Base-by-base conservation (phyloP, 768 basidiomycete species). In the Tubosaeta sp. region DNA sequence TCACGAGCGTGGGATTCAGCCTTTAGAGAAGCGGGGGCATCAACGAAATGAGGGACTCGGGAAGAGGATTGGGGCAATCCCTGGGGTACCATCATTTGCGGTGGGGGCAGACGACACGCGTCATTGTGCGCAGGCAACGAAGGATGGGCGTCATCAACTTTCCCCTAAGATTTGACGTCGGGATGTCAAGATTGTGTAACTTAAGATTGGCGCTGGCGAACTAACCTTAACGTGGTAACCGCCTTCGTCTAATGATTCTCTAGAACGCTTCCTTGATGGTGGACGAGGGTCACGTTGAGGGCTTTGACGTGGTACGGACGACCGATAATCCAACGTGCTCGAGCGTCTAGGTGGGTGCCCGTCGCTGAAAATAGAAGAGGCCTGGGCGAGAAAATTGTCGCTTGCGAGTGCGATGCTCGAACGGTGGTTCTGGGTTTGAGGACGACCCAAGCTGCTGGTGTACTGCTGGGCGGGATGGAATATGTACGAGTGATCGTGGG, bases 211-310 rank as follows among this genome's bases (percentile, higher is more conserved):
- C 60, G 66, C 68, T 53, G 54, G 45, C 25, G 42, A 38, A 59
- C 63, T 56, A 54, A 68, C 68, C 67, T 68, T 66, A 58, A 69
- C 58, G 36, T 24, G 60, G 52, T 54, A 69, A 59, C 39, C 53
- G 40, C 44, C 51, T 13, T 62, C 62, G 22, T 65, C 69, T 53
- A 67, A 52, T 35, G 49, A 44, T 45, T 70, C 69, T 36, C 62
- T 67, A 12, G 67, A 69, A 31, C 67, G 67, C 58, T 68, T 68
- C 40, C 65, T 70, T 1, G 69, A 59, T 14, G 65, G 63, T 16
- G 62, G 54, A 39, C 52, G 64, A 48, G 54, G 5, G 39, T 54
- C 55, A 35, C 45, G 57, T 31, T 54, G 55, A 38, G 60, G 52
- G 42, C 32, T 59, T 8, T 50, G 66, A 18, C 46, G 55, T 40